These are phyloP conservation scores for Claviceps paspali DNA, from an alignment of 2,329 filamentous ascomycete species.

Conservation along the genomic window DNA sequence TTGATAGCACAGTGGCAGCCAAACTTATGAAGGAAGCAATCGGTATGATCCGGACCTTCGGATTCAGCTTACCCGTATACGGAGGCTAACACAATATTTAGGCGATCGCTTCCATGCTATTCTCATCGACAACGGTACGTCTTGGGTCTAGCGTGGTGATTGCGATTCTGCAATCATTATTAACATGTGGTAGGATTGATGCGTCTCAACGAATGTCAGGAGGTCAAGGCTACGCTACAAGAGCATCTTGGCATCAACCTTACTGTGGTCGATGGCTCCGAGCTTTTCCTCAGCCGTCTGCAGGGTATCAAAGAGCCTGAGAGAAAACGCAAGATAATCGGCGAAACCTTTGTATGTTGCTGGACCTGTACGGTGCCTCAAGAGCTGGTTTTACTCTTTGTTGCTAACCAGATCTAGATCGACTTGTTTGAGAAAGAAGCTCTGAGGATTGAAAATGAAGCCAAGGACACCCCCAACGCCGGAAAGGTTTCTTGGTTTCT, in stretches of 20 bases:
- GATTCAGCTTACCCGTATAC: background rate
- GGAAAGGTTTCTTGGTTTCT: constrained; percentile 75
- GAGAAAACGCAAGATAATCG: constrained; percentile 80
- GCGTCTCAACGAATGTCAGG: constrained; percentile 68
- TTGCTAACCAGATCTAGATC: constrained; percentile 44
- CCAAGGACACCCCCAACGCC: constrained; percentile 48
- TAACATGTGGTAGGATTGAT: constrained; percentile 34
- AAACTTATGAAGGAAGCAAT: constrained; percentile 80
- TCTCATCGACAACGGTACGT: constrained; percentile 57
- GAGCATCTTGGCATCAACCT: constrained; percentile 80
- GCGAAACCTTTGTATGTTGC: constrained; percentile 15
- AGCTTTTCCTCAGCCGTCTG: constrained; percentile 64
- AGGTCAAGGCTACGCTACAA: constrained; percentile 66
- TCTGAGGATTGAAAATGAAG: constrained; percentile 49
- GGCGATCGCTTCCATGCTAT: constrained; percentile 39
- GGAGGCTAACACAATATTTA: background rate
- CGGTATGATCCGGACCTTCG: constrained; percentile 16
- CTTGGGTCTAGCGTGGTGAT: background rate
- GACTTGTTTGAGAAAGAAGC: constrained; percentile 69
- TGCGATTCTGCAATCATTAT: constrained; percentile 18
- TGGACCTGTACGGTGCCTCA: background rate
- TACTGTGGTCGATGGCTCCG: constrained; percentile 65
- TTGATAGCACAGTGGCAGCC: constrained; percentile 78
- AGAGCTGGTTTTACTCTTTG: too few species aligned
- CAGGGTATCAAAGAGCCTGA: constrained; percentile 67